Conservation (phyloP, 2,329 filamentous ascomycete species). For the Epicoccum sorghinum region DNA sequence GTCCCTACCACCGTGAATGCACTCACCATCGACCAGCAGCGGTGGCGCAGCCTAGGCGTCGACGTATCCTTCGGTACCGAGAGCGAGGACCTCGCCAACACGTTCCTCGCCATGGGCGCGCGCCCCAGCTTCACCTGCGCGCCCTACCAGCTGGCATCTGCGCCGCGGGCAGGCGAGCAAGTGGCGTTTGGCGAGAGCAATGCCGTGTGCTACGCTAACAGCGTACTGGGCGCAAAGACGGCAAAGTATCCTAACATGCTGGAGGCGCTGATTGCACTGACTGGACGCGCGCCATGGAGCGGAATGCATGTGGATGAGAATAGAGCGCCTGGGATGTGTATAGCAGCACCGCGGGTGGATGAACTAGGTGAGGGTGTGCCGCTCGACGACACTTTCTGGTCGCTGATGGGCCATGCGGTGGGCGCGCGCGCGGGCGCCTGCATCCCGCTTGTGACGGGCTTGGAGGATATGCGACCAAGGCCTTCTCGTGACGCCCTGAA, state of each 20-base stretch:
- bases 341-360: not conserved
- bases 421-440: constrained; percentile 37
- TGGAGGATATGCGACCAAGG: constrained; percentile 28
- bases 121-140: constrained; percentile 53
- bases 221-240: constrained; percentile 53
- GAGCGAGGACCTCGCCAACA: constrained; percentile 44
- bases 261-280: constrained; percentile 53
- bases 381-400: constrained; percentile 48
- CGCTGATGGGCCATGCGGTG: constrained; percentile 49
- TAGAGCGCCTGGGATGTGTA: constrained; percentile 18
- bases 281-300: constrained; percentile 45
- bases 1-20: constrained; percentile 53
- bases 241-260: constrained; percentile 56
- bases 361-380: not conserved
- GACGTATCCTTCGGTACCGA: constrained; percentile 37
- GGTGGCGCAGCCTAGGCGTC: constrained; percentile 49
- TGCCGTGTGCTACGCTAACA: constrained; percentile 56
- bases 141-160: constrained; percentile 50
- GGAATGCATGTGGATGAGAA: constrained; percentile 35
- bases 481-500: constrained; percentile 45
- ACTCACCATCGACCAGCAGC: constrained; percentile 51
- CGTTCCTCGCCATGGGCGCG: constrained; percentile 52
- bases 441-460: constrained; percentile 48
- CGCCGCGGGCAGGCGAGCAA: constrained; percentile 47
- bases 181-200: constrained; percentile 56